Percentiles rank a stretch among this genome's conserved stretches.
phyloP scores from a whole-genome alignment of 2,329 filamentous ascomycete genomes.

The Plenodomus lindquistii region DNA sequence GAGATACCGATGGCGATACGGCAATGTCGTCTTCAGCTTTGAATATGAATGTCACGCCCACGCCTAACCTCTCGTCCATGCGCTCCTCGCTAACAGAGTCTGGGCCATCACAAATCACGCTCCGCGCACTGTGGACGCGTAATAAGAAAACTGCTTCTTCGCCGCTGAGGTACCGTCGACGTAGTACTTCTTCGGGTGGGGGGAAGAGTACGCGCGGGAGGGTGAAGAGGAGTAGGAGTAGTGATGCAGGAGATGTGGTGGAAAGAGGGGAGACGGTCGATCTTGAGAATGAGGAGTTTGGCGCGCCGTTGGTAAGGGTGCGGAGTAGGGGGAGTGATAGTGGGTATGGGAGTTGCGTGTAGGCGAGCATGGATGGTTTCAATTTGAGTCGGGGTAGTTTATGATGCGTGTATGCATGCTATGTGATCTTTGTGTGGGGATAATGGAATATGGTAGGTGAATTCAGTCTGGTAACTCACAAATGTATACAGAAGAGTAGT shows the following conservation, averaged over 20 bases:
- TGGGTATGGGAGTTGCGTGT: background rate
- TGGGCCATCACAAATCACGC: background rate
- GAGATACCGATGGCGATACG: background rate
- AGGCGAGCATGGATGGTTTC: too few relatives aligned
- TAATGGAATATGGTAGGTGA: too few relatives aligned
- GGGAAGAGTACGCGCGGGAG: background rate
- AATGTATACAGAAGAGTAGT: too few relatives aligned
- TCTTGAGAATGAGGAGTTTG: background rate
- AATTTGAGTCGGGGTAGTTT: too few relatives aligned
- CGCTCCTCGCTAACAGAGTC: background rate
- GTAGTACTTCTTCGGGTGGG: background rate
- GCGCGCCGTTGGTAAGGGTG: background rate
- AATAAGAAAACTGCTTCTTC: background rate
- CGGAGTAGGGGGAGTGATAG: background rate
- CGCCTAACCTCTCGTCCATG: background rate
- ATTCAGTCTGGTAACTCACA: too few relatives aligned
- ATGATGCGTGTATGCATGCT: too few relatives aligned
- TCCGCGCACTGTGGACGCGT: background rate
- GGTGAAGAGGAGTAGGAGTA: background rate
- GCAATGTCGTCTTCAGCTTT: background rate
- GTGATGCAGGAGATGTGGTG: background rate
- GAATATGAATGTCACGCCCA: background rate
- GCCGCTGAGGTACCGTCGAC: background rate
- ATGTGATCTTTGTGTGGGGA: too few relatives aligned
- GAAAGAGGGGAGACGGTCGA: background rate